Percentiles rank a stretch among this genome's conserved stretches.
phyloP scores from a whole-genome alignment of 202 grass and related monocot genomes.

The Saccharum hybrid region DNA sequence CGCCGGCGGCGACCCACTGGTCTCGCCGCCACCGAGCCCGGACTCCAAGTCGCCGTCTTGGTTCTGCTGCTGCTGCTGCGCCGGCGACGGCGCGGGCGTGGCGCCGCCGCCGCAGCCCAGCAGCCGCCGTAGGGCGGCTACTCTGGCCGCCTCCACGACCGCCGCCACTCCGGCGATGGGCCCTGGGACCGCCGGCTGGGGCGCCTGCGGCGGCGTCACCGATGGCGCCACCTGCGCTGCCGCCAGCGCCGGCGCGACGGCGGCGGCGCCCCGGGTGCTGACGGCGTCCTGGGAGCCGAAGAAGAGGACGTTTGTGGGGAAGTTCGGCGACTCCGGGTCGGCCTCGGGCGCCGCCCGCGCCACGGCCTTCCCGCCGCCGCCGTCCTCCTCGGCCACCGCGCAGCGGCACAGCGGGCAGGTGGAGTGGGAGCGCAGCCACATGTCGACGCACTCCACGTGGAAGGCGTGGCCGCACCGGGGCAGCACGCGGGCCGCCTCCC shows the following conservation, averaged over 20 bases:
- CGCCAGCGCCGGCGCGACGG: neutral
- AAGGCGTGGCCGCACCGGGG: slow-evolving; percentile 75
- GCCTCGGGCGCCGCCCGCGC: slow-evolving; percentile 39
- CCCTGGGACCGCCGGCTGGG: neutral
- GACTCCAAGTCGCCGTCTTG: slow-evolving; percentile 46
- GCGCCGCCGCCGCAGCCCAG: slow-evolving; percentile 54
- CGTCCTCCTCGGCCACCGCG: slow-evolving; percentile 38
- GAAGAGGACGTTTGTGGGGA: slow-evolving; percentile 78
- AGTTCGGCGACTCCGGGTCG: slow-evolving; percentile 54
- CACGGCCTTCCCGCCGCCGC: neutral
- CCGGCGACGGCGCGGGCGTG: neutral
- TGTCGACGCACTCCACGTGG: slow-evolving; percentile 87
- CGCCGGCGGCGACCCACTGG: slow-evolving; percentile 47
- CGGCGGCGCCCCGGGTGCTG: slow-evolving; percentile 39
- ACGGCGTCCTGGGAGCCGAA: slow-evolving; percentile 66
- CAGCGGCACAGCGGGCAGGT: slow-evolving; percentile 83
- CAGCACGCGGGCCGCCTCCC: slow-evolving; percentile 62
- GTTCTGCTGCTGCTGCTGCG: slow-evolving; percentile 7
- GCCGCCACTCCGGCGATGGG: slow-evolving; percentile 58
- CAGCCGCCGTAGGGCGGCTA: slow-evolving; percentile 60
- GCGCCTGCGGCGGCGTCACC: neutral
- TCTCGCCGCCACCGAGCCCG: slow-evolving; percentile 43
- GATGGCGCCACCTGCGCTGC: neutral
- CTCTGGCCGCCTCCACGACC: slow-evolving; percentile 53
- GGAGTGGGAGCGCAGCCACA: slow-evolving; percentile 81